Base-by-base conservation (phyloP, 2,329 filamentous ascomycete genomes). In the Xylaria sp. region DNA sequence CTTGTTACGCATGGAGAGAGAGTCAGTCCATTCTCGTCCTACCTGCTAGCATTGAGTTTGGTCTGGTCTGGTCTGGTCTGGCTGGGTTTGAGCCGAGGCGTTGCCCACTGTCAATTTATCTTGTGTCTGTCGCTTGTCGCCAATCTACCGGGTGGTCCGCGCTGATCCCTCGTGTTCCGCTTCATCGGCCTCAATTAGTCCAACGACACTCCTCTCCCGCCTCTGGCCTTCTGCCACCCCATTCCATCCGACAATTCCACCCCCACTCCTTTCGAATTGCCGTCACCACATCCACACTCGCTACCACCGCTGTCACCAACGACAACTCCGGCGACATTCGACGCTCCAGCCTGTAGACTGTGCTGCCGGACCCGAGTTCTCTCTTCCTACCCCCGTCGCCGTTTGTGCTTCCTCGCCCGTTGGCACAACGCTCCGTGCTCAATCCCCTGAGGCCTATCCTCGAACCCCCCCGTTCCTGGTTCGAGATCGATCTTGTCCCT, bases 161-260 rank as follows among this genome's bases (percentile, higher is more conserved):
- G 45, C 50, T 60, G 45, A 52, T 60, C 35, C 57, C 56, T 61
- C 40, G 49, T 53, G 57, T 57, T 61, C 57, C 52, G 51, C 52
- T 23, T 25, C 40, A 21, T 52, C 57, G 61, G 50, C 46, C 31
- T 52, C 59, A 46, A n/a, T n/a, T 21, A 47, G 21, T n/a, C 45
- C 37, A 46, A n/a, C 45, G 11, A 9, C 19, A n/a, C 37, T n/a
- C n/a, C 23, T 45, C 25, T 35, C 55, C 35, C 45, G 25, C 45
- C 19, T 35, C 55, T 25, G 21, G 25, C 45, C 37, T 42, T 37
- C 49, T 33, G 49, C 49, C 21, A 35, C 40, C 38, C 37, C 28
- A 37, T 46, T 55, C 31, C 37, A 31, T 21, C 33, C 12, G 19
- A 51, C 49, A 51, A 51, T 51, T 23, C 12, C 49, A 37, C 49